A percentile compares a stretch with the other conserved stretches of the same genome.
Conservation (phyloP, 805 yeast genomes). For the Wickerhamomyces hampshirensis region DNA sequence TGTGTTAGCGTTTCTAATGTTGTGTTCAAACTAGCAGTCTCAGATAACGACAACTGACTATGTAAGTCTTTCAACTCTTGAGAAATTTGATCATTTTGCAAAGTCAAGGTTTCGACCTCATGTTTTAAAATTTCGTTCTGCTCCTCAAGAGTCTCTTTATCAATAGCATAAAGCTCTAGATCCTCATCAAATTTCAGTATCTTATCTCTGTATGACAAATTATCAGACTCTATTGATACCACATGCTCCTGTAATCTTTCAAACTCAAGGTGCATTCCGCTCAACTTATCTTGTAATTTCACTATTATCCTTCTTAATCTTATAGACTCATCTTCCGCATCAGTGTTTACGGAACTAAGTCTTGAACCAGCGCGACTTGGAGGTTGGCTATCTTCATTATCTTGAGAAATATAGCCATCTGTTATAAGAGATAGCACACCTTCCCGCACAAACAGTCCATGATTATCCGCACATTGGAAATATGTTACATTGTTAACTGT, state of each 20-base stretch:
- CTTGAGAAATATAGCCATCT: slow-evolving; percentile 1
- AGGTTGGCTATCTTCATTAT: no score
- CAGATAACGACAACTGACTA: slow-evolving; percentile 6
- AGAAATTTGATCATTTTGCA: slow-evolving; percentile 6
- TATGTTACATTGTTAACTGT: slow-evolving; percentile 53
- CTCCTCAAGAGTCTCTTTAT: slow-evolving; percentile 38
- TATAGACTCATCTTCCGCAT: slow-evolving; percentile 4
- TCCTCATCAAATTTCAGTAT: slow-evolving; percentile 23
- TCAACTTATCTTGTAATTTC: slow-evolving; percentile 43
- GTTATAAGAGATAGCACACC: slow-evolving; percentile 3
- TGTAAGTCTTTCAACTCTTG: slow-evolving; percentile 17
- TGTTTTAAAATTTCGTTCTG: slow-evolving; percentile 27
- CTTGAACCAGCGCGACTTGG: background rate
- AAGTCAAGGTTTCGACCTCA: slow-evolving; percentile 14
- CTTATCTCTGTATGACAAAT: slow-evolving; percentile 23
- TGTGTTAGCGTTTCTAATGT: slow-evolving; percentile 11
- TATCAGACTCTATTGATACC: slow-evolving; percentile 25
- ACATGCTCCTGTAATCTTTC: slow-evolving; percentile 24
- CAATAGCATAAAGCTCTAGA: slow-evolving; percentile 34
- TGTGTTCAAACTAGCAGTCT: slow-evolving; percentile 2
- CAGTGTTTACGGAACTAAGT: background rate
- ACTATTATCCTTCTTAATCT: slow-evolving; percentile 31
- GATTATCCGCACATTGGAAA: slow-evolving; percentile 52
- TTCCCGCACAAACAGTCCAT: slow-evolving; percentile 50
- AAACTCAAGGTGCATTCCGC: slow-evolving; percentile 27